Evolutionary conservation across 441 rosid species (phyloP).

Genomic region (Populus tomentosa): DNA sequence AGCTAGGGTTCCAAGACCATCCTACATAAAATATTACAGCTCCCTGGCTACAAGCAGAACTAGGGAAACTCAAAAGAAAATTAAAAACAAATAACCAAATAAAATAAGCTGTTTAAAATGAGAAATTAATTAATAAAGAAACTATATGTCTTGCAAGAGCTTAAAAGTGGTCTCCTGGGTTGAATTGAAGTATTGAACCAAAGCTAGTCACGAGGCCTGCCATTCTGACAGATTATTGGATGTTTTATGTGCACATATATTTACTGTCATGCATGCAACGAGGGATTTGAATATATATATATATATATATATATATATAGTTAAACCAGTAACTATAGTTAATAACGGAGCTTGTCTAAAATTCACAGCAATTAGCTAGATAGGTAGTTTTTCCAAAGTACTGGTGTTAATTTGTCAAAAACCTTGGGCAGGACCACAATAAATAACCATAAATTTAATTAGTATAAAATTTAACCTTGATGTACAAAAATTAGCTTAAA

Average conservation of each 20-base stretch:
- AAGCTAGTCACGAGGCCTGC: not conserved
- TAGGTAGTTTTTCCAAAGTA: not conserved
- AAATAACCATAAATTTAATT: no score
- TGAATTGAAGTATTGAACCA: constrained; percentile 2
- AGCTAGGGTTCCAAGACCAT: constrained; percentile 36
- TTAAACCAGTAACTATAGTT: no score
- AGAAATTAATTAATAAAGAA: not conserved
- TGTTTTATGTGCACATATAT: not conserved
- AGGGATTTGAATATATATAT: not conserved
- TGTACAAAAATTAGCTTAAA: not conserved
- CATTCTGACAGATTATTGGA: not conserved
- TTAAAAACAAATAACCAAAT: not conserved
- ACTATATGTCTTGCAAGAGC: constrained; percentile 5
- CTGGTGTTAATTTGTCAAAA: not conserved
- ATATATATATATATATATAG: no score
- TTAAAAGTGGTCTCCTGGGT: constrained; percentile 14
- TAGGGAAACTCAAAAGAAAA: constrained; percentile 8
- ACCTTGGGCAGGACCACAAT: not conserved
- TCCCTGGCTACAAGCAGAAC: constrained; percentile 26
- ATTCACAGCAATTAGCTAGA: not conserved
- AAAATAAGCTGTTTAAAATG: not conserved
- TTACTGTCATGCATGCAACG: constrained; percentile 13
- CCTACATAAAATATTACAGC: constrained; percentile 17
- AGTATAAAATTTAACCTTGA: not conserved
- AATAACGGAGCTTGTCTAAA: not conserved